Evolutionary conservation across 208 protist species (phyloP), one percentile per base, ranked within the genome.

Genomic region (Herpetomonas tarakana): DNA sequence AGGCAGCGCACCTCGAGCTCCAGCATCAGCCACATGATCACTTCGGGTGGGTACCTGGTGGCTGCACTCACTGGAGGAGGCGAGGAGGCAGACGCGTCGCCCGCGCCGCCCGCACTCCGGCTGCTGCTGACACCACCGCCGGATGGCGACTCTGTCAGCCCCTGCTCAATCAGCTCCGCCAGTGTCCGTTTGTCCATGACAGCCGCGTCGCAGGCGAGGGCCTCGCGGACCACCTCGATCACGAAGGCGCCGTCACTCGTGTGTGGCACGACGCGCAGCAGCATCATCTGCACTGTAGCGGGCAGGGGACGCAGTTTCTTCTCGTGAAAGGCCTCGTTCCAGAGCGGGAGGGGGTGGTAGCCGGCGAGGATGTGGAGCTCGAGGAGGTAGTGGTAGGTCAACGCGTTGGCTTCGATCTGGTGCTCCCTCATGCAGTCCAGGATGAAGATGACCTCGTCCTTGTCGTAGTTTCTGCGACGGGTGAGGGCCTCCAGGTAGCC

Each of bases 371-470:
- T 74, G 60, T 95, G 77, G 45, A 95, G 51, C 52, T 93, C 86
- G 41, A 92, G 71, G 18, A 95, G 68, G 59, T 90, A 91, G 57
- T 93, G 83, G 47, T 90, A 93, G 19, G 89, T 93, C 24, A 90
- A 60, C 22, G 76, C 79, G 61, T 87, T 71, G 12, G 67, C 61
- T 25, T n/a, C 52, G 7, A 88, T 66, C 2, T 63, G 62, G 9
- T 31, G 52, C 2, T 49, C 52, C 38, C 56, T 64, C 88, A 94
- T 94, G 44, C 67, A 51, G 18, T 77, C 44, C 50, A 91, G 64
- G 11, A 94, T 54, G 65, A 86, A 84, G 2, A 55, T 25, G 1
- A 88, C 79, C 67, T 94, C 84, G 14, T 74, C 68, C 3, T 16
- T 39, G n/a, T 78, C 60, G 59, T 77, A 90, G 41, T 86, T 87